Evolutionary conservation across 257 asterid genomes (phyloP), one percentile per base, ranked within the genome.

Genomic region (Solanum clarkiae): DNA sequence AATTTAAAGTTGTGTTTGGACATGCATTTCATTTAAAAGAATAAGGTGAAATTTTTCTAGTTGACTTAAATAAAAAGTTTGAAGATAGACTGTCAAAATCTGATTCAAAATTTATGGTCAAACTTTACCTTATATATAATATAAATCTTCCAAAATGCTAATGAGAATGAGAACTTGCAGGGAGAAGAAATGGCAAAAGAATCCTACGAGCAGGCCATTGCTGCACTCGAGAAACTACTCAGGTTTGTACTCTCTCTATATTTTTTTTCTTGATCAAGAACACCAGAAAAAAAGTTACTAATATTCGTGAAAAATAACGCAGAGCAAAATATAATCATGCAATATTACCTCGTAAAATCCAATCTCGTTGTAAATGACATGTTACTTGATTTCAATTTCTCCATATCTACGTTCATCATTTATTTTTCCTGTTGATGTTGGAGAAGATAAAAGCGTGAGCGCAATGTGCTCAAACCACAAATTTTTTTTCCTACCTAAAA

Each of bases 121-220:
- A 13, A 13, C 18, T 2, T 24, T 24, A 14, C 3, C 20, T 65
- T 63, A 6, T 24, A 63, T 26, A 63, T 26, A 29, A 63, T 65
- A 65, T 14, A 29, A 4, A 12, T 10, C 17, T 15, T 68, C 17
- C 53, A 77, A 18, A 55, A 40, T 86, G 72, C 68, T 71, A 68
- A 84, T 42, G 47, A 18, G 42, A 55, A 24, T 84, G 72, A 47
- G 71, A 74, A 80, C 0, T 84, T 89, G 91, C 95, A 96, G 99
- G 93, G 87, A 90, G 94, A 93, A 91, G 95, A 94, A 72, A 93
- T 94, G 98, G 92, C 90, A 8, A 93, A 91, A 53, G 94, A 92
- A 77, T 82, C 94, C 18, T 91, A 90, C 85, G 98, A 93, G 89
- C 93, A 91, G 65, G 99, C 99, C 93, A 90, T 96, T 84, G 91